Evolutionary conservation across 2,329 filamentous ascomycete genomes (phyloP).

Genomic region (Cercospora citrullina): DNA sequence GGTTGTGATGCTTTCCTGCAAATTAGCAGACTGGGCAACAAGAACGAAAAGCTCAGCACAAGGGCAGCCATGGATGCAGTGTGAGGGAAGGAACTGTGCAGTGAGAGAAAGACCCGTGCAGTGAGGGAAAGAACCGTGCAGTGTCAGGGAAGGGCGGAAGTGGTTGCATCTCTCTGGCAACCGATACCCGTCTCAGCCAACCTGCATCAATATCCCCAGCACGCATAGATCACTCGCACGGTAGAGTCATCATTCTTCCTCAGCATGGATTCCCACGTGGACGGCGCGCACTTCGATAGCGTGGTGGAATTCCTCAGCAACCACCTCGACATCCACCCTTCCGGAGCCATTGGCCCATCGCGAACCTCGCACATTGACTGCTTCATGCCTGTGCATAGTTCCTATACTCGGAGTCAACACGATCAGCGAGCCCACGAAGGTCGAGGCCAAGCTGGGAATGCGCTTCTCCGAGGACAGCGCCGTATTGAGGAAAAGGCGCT

Average conservation of each 20-base stretch:
- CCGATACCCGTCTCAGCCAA: not conserved
- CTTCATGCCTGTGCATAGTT: slow-evolving; percentile 24
- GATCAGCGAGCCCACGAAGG: not conserved
- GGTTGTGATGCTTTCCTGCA: slow-evolving; percentile 95
- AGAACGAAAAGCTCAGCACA: slow-evolving; percentile 85
- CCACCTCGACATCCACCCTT: slow-evolving; percentile 7
- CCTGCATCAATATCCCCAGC: not conserved
- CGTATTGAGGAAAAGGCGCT: slow-evolving; percentile 13
- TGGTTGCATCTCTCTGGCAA: not conserved
- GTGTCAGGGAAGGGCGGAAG: not conserved
- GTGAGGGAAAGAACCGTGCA: not conserved
- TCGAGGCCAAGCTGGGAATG: not conserved
- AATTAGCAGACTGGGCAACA: slow-evolving; percentile 94
- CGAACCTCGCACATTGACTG: slow-evolving; percentile 26
- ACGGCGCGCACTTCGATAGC: not conserved
- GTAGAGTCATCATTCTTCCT: not conserved
- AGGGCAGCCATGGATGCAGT: slow-evolving; percentile 52
- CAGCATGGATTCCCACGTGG: not conserved
- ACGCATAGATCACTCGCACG: not conserved
- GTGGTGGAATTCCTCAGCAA: slow-evolving; percentile 4
- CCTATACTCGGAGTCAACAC: slow-evolving; percentile 17
- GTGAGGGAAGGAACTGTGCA: not conserved
- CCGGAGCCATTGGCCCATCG: slow-evolving; percentile 22
- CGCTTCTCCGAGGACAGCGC: not conserved
- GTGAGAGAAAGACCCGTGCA: not conserved